These are phyloP conservation scores for Diaporthe sp. DNA, from an alignment of 2,329 filamentous ascomycete species.

Conservation along the genomic window DNA sequence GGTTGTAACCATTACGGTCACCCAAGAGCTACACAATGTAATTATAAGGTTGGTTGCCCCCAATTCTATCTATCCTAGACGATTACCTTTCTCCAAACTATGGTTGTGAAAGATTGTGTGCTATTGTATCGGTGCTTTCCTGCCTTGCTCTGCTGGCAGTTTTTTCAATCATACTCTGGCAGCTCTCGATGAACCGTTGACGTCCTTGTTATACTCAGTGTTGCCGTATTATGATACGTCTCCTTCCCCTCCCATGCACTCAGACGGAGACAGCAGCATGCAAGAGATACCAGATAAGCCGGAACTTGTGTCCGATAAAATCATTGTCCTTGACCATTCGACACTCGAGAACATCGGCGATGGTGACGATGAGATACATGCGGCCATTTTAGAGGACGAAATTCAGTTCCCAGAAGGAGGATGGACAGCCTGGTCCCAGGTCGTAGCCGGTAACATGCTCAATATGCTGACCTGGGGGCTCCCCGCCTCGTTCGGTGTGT, in stretches of 20 bases:
- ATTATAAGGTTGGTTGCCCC: background rate
- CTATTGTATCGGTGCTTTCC: background rate
- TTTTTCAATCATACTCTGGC: rapidly evolving
- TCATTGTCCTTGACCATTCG: too few species aligned
- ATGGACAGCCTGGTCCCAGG: conserved; percentile 42
- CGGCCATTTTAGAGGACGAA: background rate
- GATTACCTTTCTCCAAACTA: background rate
- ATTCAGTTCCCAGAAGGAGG: background rate
- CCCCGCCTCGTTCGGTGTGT: conserved; percentile 63
- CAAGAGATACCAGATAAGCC: background rate
- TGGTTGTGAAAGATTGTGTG: too few species aligned
- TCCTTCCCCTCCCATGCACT: rapidly evolving
- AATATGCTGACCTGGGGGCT: conserved; percentile 67
- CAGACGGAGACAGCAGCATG: background rate
- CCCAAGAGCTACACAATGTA: too few species aligned
- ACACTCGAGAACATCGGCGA: background rate
- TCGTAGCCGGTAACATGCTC: conserved; percentile 61
- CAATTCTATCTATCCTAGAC: background rate
- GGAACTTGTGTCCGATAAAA: background rate
- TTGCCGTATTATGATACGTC: background rate
- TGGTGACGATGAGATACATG: background rate
- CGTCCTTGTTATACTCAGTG: background rate
- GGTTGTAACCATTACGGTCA: background rate
- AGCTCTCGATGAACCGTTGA: background rate
- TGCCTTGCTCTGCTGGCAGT: background rate